Evolutionary conservation across 148 eudicot genomes (phyloP), one percentile per base, ranked within the genome.

Genomic region (Hydrangea macrophylla): DNA sequence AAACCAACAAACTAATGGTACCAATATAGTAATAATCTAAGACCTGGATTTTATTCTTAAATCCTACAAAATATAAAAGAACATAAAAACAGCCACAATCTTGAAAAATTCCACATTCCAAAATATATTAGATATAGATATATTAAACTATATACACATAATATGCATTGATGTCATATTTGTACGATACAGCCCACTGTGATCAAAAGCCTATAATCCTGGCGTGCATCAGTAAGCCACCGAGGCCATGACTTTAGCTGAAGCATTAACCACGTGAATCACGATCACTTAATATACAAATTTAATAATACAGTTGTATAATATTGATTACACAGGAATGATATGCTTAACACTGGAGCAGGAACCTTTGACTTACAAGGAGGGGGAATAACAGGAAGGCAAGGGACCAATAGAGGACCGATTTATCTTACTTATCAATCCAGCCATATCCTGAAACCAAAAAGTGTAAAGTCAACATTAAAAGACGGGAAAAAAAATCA

Each of bases 341-440:
- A 22, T 31, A 45, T n/a, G 39, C 20, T 22, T 20, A 50, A 28
- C 28, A 55, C 39, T 40, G 18, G 5, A 8, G 17, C 48, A 37
- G 68, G 32, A 42, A 36, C 31, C 18, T 75, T 69, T 39, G 37
- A 80, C 99, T 87, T 84, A 94, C 99, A 94, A 65, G 73, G 97
- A 82, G 39, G 97, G 93, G 71, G 99, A 94, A 65, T 90, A 94
- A 70, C 99, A 94, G 25, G 97, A 81, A 71, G 99, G 99, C 75
- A 94, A 60, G 55, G 99, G 99, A 67, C 99, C 99, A 66, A 94
- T 94, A 32, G 92, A 94, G 7, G 97, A 91, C 63, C 99, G 80
- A 74, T 94, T 90, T 73, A 94, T 86, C 86, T 94, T 94, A 73
- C 97, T 94, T 74, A 94, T 94, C 70, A 94, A 77, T 72, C 99